These are phyloP conservation scores for Phialocephala sp. DNA, from an alignment of 2,329 filamentous ascomycete genomes.

Conservation along the genomic window DNA sequence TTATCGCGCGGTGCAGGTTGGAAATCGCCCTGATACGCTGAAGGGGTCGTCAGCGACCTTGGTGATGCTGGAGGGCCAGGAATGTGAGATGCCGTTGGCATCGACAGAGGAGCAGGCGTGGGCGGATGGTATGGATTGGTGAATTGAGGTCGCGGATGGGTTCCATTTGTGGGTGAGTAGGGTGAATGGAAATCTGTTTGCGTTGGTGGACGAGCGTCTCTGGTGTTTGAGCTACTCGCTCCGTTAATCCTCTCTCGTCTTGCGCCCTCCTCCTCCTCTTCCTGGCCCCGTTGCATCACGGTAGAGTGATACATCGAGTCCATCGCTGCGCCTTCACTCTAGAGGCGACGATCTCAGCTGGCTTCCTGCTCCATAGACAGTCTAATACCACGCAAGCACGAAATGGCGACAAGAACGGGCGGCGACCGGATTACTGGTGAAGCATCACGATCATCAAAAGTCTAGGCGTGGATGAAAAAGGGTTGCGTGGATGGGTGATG, in stretches of 20 bases:
- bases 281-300: constrained; percentile 39
- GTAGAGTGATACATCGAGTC: constrained; percentile 41
- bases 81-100: constrained; percentile 38
- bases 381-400: constrained; percentile 17
- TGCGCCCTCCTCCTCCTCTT: constrained; percentile 38
- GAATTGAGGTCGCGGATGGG: constrained; percentile 40
- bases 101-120: constrained; percentile 35
- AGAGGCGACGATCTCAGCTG: constrained; percentile 25
- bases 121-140: constrained; percentile 40
- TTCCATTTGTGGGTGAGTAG: constrained; percentile 40
- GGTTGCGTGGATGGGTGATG: constrained; percentile 17
- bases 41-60: constrained; percentile 33
- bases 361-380: constrained; percentile 37
- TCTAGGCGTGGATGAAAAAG: constrained; percentile 17
- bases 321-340: constrained; percentile 34
- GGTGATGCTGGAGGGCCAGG: constrained; percentile 39
- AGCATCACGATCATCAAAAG: constrained; percentile 23
- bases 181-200: constrained; percentile 38
- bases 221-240: constrained; percentile 36
- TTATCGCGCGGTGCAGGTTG: constrained; percentile 47
- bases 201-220: constrained; percentile 29
- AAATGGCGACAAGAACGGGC: neutral
- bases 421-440: constrained; percentile 26
- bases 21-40: constrained; percentile 43
- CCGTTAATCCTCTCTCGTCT: constrained; percentile 40